Evolutionary conservation across 495 filamentous ascomycete genomes (phyloP), one percentile per base, ranked within the genome.

Genomic region (Penicillium argentinense): DNA sequence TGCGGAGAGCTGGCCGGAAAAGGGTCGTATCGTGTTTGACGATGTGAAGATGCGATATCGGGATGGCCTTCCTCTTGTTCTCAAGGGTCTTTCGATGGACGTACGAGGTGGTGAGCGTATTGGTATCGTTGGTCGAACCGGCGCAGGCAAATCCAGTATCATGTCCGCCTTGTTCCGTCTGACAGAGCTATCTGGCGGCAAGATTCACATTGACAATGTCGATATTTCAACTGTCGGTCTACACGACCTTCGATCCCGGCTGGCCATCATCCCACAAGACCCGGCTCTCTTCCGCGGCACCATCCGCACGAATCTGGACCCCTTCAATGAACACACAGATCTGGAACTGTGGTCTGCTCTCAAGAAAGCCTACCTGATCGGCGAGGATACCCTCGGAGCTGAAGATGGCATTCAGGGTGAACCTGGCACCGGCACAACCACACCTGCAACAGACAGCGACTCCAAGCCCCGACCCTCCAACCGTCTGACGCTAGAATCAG

Each of bases 241-340:
- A 0, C 81, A 89, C 25, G 89, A 95, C 53, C 81, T 98, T 28
- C 85, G 92, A 5, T 91, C 87, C 3, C 82, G 91, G 5, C 77
- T 98, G 0, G 87, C 92, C 19, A 97, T 97, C 69, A 97, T 98
- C 60, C 92, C 92, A 1, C 92, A 98, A 64, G 92, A 97, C 59
- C 92, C 92, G 1, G 96, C 93, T 0, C 80, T 98, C 1, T 98
- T 98, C 80, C 81, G 83, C 22, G 92, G 92, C 30, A 96, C 92
- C 0, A 83, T 98, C 6, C 82, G 93, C 9, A 84, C 80, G 45
- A 98, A 98, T 59, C 79, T 98, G 5, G 92, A 97, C 58, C 92
- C 92, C 0, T 97, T 97, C 71, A 76, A 81, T 57, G 85, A 96
- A 63, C 88, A 96, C 62, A 79, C 80, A 2, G 93, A 97, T 56